Conservation (phyloP, 78 protist species). For the Isochrysis galbana region DNA sequence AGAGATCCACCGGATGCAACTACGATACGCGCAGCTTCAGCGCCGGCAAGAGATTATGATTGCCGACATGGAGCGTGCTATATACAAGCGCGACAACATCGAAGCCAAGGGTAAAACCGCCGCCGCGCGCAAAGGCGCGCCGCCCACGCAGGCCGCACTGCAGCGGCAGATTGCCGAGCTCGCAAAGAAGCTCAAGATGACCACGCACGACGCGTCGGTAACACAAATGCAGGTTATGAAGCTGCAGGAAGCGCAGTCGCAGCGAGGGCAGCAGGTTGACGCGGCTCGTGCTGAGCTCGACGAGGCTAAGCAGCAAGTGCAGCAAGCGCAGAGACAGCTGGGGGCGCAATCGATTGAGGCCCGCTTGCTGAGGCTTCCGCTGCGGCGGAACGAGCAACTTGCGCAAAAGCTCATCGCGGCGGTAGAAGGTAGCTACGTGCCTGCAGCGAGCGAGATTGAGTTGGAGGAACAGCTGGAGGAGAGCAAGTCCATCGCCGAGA, state of each 20-base stretch:
- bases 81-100: conserved; percentile 40
- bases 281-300: not conserved
- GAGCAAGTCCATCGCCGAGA: not conserved
- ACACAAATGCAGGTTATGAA: not conserved
- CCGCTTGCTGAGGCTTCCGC: not conserved
- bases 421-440: not conserved
- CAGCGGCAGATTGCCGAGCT: not conserved
- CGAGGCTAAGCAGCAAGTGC: not conserved
- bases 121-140: not conserved
- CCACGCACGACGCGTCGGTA: not conserved
- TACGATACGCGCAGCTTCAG: conserved; percentile 41
- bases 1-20: conserved; percentile 53
- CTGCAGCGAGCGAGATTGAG: not conserved
- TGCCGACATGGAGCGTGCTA: conserved; percentile 57
- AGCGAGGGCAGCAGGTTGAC: not conserved
- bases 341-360: not conserved
- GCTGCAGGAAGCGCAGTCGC: not conserved
- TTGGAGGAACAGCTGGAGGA: not conserved
- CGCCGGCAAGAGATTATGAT: conserved; percentile 38
- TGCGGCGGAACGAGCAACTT: not conserved
- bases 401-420: not conserved
- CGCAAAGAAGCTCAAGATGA: not conserved
- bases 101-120: not conserved
- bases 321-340: not conserved
- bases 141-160: not conserved